Percentiles rank a stretch among this genome's conserved stretches.
Conservation (phyloP, 225 moss, liverwort and hornwort genomes). For the Sphagnum contortum region DNA sequence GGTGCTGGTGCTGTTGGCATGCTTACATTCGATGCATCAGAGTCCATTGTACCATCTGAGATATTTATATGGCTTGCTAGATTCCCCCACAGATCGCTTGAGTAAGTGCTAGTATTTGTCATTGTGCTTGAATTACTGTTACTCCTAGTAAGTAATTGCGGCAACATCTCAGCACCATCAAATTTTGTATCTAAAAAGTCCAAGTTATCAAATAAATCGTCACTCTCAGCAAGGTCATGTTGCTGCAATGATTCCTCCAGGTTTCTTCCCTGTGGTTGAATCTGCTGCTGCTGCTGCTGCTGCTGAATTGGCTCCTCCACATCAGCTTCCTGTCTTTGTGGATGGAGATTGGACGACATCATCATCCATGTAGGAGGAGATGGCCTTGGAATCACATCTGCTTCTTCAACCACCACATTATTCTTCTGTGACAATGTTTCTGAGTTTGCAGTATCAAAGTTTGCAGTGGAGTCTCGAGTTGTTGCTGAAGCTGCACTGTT, state of each 20-base stretch:
- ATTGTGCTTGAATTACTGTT: conserved; percentile 45
- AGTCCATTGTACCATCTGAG: conserved; percentile 36
- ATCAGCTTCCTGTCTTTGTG: too few relatives aligned
- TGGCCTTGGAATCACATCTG: conserved; percentile 35
- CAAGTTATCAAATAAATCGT: conserved; percentile 31
- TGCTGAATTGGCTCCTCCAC: too few relatives aligned
- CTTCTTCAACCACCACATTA: conserved; percentile 16
- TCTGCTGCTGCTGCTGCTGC: too few relatives aligned
- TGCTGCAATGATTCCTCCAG: conserved; percentile 18
- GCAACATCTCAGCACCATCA: not conserved
- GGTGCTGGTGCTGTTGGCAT: conserved; percentile 10
- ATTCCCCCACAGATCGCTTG: conserved; percentile 36
- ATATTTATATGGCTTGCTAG: conserved; percentile 42
- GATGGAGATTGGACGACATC: not conserved
- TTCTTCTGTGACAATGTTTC: conserved; percentile 21
- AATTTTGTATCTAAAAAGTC: conserved; percentile 28
- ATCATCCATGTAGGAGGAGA: conserved; percentile 25
- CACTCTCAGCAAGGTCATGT: conserved; percentile 14
- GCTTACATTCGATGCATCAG: conserved; percentile 36
- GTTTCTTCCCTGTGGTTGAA: conserved; percentile 5
- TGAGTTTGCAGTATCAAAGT: conserved; percentile 40
- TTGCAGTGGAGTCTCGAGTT: conserved; percentile 7
- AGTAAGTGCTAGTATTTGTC: conserved; percentile 33
- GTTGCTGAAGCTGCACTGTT: conserved; percentile 43
- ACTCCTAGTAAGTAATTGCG: too few relatives aligned